Evolutionary conservation across 2,329 filamentous ascomycete species (phyloP).

Genomic region (Dactylellina parvicollis): DNA sequence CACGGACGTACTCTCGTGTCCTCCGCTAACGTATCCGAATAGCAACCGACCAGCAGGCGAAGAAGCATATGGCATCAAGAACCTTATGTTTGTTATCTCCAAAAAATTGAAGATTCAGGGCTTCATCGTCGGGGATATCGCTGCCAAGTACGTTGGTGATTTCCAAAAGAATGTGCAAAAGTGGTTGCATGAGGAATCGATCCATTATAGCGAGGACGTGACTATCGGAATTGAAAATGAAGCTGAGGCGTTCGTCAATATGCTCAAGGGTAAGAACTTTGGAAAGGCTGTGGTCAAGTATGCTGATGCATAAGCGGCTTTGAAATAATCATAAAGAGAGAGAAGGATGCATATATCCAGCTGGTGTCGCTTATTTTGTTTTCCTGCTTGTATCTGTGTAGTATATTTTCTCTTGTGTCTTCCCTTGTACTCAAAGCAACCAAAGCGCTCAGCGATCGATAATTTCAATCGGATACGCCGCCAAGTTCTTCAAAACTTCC

Average conservation of each 20-base stretch:
- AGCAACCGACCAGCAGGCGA: conserved; percentile 59
- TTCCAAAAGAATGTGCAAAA: conserved; percentile 79
- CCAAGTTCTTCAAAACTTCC: conserved; percentile 75
- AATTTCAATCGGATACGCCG: conserved; percentile 63
- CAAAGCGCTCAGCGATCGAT: conserved; percentile 59
- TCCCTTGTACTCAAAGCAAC: neutral
- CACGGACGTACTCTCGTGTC: too few species aligned
- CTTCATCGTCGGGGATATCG: conserved; percentile 74
- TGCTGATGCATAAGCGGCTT: conserved; percentile 8
- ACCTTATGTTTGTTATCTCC: conserved; percentile 71
- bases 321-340: too few species aligned
- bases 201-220: conserved; percentile 75
- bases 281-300: conserved; percentile 82
- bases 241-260: conserved; percentile 75
- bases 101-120: conserved; percentile 78
- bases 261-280: conserved; percentile 82
- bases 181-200: conserved; percentile 79
- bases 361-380: neutral
- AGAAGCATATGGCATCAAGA: conserved; percentile 73
- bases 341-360: neutral
- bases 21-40: neutral
- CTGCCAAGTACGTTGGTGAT: conserved; percentile 67
- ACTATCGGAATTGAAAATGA: conserved; percentile 82
- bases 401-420: neutral
- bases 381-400: neutral